Percentiles rank a stretch among this genome's conserved stretches.
Evolutionary conservation across 2,329 filamentous ascomycete genomes (phyloP).

Genomic region (Colletotrichum chlorophyti): DNA sequence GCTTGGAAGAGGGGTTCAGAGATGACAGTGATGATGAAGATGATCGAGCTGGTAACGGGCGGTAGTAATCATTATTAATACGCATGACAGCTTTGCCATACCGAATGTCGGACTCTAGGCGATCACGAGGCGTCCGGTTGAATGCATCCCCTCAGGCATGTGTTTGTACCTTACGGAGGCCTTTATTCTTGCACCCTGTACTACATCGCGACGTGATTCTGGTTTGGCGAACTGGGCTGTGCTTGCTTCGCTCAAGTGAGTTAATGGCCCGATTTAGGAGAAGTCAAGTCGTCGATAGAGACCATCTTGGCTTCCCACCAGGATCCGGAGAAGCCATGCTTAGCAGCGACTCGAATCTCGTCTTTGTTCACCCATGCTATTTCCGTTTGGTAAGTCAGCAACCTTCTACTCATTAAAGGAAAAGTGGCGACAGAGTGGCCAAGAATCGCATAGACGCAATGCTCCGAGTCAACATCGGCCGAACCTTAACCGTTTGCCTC

Average conservation of each 20-base stretch:
- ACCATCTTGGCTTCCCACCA: too few species aligned
- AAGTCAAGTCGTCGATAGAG: too few species aligned
- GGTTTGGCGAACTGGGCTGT: not conserved
- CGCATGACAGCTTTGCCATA: conserved; percentile 13
- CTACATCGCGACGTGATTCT: not conserved
- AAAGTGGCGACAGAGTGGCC: conserved; percentile 11
- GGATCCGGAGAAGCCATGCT: not conserved
- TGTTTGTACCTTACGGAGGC: not conserved
- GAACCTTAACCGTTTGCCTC: conserved; percentile 11
- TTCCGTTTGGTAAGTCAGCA: too few species aligned
- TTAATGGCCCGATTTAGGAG: not conserved
- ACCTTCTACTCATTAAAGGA: not conserved
- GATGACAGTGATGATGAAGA: conserved; percentile 54
- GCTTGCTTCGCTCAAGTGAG: not conserved
- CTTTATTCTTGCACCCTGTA: not conserved
- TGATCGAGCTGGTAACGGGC: conserved; percentile 29
- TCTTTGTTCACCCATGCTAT: not conserved
- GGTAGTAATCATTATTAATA: conserved; percentile 24
- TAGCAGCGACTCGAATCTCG: not conserved
- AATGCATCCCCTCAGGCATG: conserved; percentile 1
- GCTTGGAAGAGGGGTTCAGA: conserved; percentile 64
- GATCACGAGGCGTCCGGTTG: conserved; percentile 11
- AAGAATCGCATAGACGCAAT: conserved; percentile 26
- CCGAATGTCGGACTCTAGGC: not conserved
- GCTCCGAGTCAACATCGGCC: conserved; percentile 21